Evolutionary conservation across 345 rosid genomes (phyloP), one percentile per base, ranked within the genome.

Genomic region (Zanthoxylum bungeanum): DNA sequence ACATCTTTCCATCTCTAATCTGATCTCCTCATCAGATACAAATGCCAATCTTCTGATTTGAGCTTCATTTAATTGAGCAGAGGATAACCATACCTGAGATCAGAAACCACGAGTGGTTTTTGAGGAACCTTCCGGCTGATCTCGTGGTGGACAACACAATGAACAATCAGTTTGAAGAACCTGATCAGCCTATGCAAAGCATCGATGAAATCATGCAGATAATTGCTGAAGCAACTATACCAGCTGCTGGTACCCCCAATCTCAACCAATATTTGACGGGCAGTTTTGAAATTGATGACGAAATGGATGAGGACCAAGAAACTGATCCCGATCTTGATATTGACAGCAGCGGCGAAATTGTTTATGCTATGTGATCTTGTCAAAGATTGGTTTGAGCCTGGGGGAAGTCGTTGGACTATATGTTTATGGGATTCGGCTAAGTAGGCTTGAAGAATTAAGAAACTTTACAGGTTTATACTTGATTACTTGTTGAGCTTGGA

Each of bases 281-380:
- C 22, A 83, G 98, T 85, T 75, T 91, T 47, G 99, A 89, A 58
- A 82, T 92, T 44, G 98, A 93, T 7, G 99, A 95, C 5, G 93
- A 93, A 31, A 93, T 96, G 99, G 99, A 95, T 14, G 99, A 95
- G 60, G 99, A 95, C 77, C 44, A 86, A 27, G 99, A 95, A 68
- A 84, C 86, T 7, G 99, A 95, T 73, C 91, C 92, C 0, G 99
- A 95, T 68, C 92, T 93, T 28, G 99, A 93, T 73, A 83, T 91
- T 0, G 99, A 95, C 49, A 95, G 98, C 82, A 93, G 99, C 10
- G 99, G 98, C 56, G 99, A 95, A 79, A 82, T 95, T 47, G 88
- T 95, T 42, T 91, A 95, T 72, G 99, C 98, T 65, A 84, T 93
- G 91, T 92, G 86, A 90, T 62, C 56, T 25, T 24, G 14, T 10